Conservation (phyloP, 2,329 filamentous ascomycete species). For the Fusarium keratoplasticum region DNA sequence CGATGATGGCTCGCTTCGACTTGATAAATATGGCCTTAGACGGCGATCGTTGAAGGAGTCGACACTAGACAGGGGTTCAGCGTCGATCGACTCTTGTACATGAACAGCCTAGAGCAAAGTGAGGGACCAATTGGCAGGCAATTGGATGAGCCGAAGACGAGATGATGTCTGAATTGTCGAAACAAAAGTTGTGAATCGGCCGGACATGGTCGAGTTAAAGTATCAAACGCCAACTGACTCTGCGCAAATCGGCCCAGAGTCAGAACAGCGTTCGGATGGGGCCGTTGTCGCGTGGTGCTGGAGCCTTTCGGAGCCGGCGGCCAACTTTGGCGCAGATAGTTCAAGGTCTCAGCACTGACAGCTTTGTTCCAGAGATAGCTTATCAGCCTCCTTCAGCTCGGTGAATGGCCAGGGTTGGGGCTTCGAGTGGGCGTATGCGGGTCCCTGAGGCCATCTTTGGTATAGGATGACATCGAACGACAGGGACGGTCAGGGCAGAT, state of each 20-base stretch:
- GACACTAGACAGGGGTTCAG: slow-evolving; percentile 15
- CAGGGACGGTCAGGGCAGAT: slow-evolving; percentile 14
- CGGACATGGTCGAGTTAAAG: slow-evolving; percentile 17
- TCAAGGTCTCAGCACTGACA: slow-evolving; percentile 19
- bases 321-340: slow-evolving; percentile 33
- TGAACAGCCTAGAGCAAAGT: not conserved
- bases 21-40: slow-evolving; percentile 7
- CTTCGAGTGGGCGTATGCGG: slow-evolving; percentile 34
- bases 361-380: slow-evolving; percentile 42
- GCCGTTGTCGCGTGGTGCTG: slow-evolving; percentile 35
- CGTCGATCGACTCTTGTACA: slow-evolving; percentile 12
- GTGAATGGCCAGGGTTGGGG: slow-evolving; percentile 30
- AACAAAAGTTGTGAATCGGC: not conserved
- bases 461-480: slow-evolving; percentile 23
- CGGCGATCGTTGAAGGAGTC: slow-evolving; percentile 8
- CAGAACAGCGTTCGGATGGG: slow-evolving; percentile 16
- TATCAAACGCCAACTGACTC: slow-evolving; percentile 21
- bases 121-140: not conserved
- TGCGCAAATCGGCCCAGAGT: slow-evolving; percentile 7
- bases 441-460: slow-evolving; percentile 25
- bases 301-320: slow-evolving; percentile 34
- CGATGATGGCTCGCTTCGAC: not conserved
- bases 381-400: slow-evolving; percentile 38
- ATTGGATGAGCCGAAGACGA: not conserved
- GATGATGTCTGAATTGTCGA: not conserved